These are phyloP conservation scores for Amphichorda felina DNA, from an alignment of 2,329 filamentous ascomycete genomes.

Conservation along the genomic window DNA sequence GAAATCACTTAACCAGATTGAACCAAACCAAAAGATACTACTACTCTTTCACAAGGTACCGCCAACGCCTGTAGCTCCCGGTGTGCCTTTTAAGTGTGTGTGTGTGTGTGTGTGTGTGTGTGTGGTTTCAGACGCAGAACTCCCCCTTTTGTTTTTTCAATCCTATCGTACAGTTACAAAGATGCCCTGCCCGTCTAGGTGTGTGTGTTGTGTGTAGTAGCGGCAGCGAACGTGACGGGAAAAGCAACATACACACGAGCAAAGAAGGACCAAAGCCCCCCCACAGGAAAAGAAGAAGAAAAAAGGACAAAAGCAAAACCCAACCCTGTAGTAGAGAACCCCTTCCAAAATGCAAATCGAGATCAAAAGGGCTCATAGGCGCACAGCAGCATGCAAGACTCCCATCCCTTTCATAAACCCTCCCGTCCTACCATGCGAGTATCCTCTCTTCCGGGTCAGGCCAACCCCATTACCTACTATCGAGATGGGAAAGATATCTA, in stretches of 20 bases:
- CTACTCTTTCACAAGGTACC: no score
- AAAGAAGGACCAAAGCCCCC: not conserved
- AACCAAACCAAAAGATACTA: no score
- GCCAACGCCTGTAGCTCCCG: no score
- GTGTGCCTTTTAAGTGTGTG: no score
- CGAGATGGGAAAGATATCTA: not conserved
- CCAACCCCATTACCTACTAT: no score
- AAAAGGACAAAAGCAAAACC: not conserved
- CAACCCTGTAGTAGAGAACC: not conserved
- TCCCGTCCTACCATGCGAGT: not conserved
- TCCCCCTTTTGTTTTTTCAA: not conserved
- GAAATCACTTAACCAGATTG: no score
- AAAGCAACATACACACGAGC: not conserved
- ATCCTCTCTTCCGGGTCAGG: not conserved
- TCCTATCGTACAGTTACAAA: not conserved
- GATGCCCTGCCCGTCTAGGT: no score
- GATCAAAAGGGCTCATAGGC: not conserved
- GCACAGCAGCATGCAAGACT: conserved; percentile 1
- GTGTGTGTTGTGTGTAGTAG: not conserved
- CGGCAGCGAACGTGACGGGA: not conserved
- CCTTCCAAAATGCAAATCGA: conserved; percentile 1
- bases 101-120: no score
- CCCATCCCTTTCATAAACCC: no score
- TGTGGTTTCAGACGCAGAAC: not conserved
- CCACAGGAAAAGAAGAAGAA: not conserved